Conservation (phyloP, 768 basidiomycete species). For the Saitozyma sp. region DNA sequence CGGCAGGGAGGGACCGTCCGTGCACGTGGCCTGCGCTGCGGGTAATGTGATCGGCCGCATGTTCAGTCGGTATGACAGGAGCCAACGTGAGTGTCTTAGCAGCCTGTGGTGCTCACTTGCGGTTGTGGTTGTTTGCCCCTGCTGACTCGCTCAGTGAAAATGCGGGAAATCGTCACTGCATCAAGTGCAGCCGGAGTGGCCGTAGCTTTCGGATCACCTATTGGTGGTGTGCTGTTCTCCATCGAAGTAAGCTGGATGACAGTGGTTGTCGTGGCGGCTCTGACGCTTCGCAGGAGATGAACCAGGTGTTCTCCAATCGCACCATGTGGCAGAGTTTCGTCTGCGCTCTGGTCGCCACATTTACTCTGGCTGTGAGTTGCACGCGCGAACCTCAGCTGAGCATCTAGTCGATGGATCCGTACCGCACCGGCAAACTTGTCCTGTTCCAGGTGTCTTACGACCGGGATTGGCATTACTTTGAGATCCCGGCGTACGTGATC, state of each 20-base stretch:
- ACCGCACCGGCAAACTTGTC: conserved; percentile 94
- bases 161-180: conserved; percentile 87
- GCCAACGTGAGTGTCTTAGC: conserved; percentile 80
- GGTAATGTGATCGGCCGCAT: conserved; percentile 84
- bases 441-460: conserved; percentile 97
- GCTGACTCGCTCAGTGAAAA: conserved; percentile 53
- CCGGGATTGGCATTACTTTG: conserved; percentile 98
- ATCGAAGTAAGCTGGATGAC: conserved; percentile 69
- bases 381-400: neutral
- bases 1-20: conserved; percentile 97
- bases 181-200: conserved; percentile 97
- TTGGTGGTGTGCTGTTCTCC: conserved; percentile 95
- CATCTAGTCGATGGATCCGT: conserved; percentile 93
- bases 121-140: neutral
- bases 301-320: conserved; percentile 90
- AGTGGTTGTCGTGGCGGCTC: neutral
- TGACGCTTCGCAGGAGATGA: conserved; percentile 77
- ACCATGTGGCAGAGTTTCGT: conserved; percentile 99
- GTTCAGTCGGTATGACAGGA: conserved; percentile 78
- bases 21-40: conserved; percentile 93
- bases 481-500: conserved; percentile 92
- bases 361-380: conserved; percentile 81
- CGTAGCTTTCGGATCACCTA: conserved; percentile 96
- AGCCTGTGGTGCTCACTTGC: neutral
- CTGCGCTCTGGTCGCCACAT: conserved; percentile 93